Evolutionary conservation across 345 rosid species (phyloP).

Genomic region (Eucalyptus viminalis): DNA sequence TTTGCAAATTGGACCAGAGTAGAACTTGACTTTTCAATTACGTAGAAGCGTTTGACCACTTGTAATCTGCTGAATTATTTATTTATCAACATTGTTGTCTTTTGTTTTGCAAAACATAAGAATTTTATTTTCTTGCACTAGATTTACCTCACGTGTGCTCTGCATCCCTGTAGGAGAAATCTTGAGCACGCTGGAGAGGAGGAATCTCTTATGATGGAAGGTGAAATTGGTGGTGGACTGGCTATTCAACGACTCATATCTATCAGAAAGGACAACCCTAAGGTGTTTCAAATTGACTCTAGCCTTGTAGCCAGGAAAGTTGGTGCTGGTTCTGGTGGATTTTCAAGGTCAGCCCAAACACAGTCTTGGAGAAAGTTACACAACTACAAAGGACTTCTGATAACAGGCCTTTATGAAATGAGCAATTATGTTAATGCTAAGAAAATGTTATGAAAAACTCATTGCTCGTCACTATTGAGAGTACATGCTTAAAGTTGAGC

Average conservation of each 20-base stretch:
- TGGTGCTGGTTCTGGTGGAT: constrained; percentile 95
- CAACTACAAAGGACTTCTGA: neutral
- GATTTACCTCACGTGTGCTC: neutral
- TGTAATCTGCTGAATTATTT: neutral
- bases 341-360: constrained; percentile 49
- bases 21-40: neutral
- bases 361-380: neutral
- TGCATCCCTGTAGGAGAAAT: constrained; percentile 39
- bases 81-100: neutral
- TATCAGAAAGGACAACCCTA: constrained; percentile 31
- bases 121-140: neutral
- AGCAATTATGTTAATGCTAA: neutral
- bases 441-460: neutral
- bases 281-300: constrained; percentile 46
- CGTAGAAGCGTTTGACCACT: neutral
- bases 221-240: constrained; percentile 78
- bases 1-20: neutral
- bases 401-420: neutral
- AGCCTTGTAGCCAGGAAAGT: constrained; percentile 55
- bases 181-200: constrained; percentile 73
- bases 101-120: neutral
- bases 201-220: constrained; percentile 56
- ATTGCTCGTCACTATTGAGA: neutral
- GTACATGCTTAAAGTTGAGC: neutral
- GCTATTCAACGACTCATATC: constrained; percentile 40